Base-by-base conservation (phyloP, 2,329 filamentous ascomycete species). In the Microdochium trichocladiopsis region DNA sequence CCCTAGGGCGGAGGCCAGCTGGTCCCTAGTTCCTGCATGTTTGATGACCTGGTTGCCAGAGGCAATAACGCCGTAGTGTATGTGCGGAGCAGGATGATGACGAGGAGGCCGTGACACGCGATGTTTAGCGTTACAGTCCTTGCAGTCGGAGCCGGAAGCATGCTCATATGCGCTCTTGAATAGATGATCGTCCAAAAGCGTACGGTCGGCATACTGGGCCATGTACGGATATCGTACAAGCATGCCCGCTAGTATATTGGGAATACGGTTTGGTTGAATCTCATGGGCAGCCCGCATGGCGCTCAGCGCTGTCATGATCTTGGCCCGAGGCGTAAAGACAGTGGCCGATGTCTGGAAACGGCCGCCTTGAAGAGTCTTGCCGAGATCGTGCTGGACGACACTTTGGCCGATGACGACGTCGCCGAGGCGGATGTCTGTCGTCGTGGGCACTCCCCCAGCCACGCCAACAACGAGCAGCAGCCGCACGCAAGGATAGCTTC, bases 401-500 rank as follows among this genome's bases (percentile, higher is more conserved):
- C 37, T 45, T 2, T 50, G 25, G 52, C 60, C 57, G 5, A 64
- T 57, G 0, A 61, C 60, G 12, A 63, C 51, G 49, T 64, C 60
- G 2, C 62, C 64, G 2, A 66, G 56, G 2, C 62, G 57, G 11
- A 67, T 57, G 52, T 65, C 63, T 4, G 48, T 10, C 11, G n/a
- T 16, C 2, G 48, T 49, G 14, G 62, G 59, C 3, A 55, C 55
- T 10, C 63, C 63, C 14, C 63, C 62, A 24, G 61, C 62, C 22
- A 65, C 60, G 18, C 63, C 63, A 25, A 66, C 61, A 52, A 65
- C 54, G 11, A 65, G 50, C 5, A 43, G 55, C 18, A 60, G 55
- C 1, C 50, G 49, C 4, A 64, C 47, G 2, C 51, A 58, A 10
- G 53, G 51, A 22, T 59, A 59, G 8, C 37, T 55, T 4, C 55